These are phyloP conservation scores for Solanum appendiculatum DNA, from an alignment of 257 asterid species.

Conservation along the genomic window DNA sequence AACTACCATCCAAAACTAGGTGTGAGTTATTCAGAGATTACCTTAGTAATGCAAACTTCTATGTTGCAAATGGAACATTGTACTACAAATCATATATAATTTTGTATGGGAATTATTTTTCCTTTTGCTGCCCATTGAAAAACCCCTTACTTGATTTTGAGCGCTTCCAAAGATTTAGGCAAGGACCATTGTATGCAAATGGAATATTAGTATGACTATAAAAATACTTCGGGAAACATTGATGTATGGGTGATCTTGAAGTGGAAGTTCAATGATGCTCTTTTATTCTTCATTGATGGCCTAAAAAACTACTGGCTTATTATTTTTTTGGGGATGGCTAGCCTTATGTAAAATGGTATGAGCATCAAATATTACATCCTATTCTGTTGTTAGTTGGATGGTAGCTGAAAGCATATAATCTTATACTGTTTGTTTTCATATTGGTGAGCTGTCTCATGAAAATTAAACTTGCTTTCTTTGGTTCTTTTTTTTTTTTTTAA, in stretches of 20 bases:
- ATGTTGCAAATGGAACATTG: background rate
- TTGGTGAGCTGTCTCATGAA: background rate
- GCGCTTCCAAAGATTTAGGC: background rate
- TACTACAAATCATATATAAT: background rate
- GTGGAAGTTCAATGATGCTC: background rate
- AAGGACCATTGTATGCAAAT: background rate
- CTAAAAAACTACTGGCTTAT: background rate
- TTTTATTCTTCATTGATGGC: background rate
- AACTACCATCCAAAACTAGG: background rate
- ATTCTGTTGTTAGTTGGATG: background rate
- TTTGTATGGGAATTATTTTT: background rate
- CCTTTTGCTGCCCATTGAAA: background rate
- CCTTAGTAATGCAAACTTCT: background rate
- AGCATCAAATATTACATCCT: background rate
- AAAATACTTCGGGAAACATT: background rate
- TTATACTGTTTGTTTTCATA: background rate
- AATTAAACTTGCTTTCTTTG: background rate
- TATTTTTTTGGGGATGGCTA: background rate
- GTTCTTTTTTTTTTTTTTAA: background rate
- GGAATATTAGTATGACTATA: background rate
- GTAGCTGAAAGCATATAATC: background rate
- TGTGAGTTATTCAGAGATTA: background rate
- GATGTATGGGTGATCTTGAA: background rate
- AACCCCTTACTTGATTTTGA: background rate
- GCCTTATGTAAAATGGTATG: background rate